Evolutionary conservation across 2,329 filamentous ascomycete genomes (phyloP).

Genomic region (Plectosphaerella cucumerina): DNA sequence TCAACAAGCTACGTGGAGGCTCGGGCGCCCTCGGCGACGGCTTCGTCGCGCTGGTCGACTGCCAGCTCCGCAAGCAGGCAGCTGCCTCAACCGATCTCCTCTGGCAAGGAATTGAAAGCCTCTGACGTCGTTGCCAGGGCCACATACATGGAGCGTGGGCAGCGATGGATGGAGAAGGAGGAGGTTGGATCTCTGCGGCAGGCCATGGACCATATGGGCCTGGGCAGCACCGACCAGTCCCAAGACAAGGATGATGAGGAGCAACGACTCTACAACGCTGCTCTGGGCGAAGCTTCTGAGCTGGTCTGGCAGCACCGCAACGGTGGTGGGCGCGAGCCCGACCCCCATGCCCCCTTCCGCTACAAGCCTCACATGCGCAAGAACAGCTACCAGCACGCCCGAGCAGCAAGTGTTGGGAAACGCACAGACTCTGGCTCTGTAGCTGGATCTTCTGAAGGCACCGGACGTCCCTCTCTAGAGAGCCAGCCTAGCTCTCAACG

Average conservation of each 20-base stretch:
- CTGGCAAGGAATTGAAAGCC: slow-evolving; percentile 41
- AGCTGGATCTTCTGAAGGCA: slow-evolving; percentile 38
- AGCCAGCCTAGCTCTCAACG: slow-evolving; percentile 34
- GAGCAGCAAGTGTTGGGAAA: slow-evolving; percentile 53
- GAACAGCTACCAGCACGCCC: slow-evolving; percentile 66
- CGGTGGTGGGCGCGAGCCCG: slow-evolving; percentile 50
- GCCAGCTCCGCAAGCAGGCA: slow-evolving; percentile 37
- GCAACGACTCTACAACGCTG: slow-evolving; percentile 61
- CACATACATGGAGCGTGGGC: slow-evolving; percentile 69
- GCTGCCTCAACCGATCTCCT: slow-evolving; percentile 44
- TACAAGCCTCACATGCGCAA: slow-evolving; percentile 68
- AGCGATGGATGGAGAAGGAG: slow-evolving; percentile 77
- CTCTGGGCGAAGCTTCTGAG: slow-evolving; percentile 73
- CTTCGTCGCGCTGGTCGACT: slow-evolving; percentile 47
- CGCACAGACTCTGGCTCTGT: slow-evolving; percentile 27
- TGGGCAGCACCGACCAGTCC: slow-evolving; percentile 33
- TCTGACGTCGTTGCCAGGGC: slow-evolving; percentile 60
- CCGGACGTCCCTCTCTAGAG: slow-evolving; percentile 45
- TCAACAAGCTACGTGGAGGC: no score
- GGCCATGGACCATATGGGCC: slow-evolving; percentile 70
- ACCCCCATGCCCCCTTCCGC: slow-evolving; percentile 59
- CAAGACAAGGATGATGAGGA: slow-evolving; percentile 47
- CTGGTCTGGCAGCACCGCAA: slow-evolving; percentile 75
- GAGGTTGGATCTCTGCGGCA: slow-evolving; percentile 66
- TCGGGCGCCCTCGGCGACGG: slow-evolving; percentile 27